A percentile compares a stretch with the other conserved stretches of the same genome.
phyloP scores from a whole-genome alignment of 768 basidiomycete species.

The Amanita rubescens region DNA sequence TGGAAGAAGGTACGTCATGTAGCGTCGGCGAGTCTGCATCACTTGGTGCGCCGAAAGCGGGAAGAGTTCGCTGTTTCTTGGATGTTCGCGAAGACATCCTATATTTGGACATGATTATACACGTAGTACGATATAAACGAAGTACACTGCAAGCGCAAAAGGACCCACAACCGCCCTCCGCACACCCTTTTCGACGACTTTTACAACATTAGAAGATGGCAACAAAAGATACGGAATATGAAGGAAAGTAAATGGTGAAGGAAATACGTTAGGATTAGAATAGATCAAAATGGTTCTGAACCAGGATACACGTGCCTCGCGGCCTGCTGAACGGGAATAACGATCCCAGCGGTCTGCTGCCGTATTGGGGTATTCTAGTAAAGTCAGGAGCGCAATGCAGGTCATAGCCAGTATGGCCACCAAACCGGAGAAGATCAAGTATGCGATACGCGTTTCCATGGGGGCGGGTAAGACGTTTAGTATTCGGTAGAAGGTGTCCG shows the following conservation, averaged over 20 bases:
- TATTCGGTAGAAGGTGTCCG: constrained; percentile 24
- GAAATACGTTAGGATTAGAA: constrained; percentile 33
- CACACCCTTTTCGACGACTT: constrained; percentile 14
- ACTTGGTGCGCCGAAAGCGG: constrained; percentile 2
- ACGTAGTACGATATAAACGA: not conserved
- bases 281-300: constrained; percentile 29
- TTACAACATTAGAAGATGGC: not conserved
- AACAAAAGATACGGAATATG: constrained; percentile 10
- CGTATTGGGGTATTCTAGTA: constrained; percentile 13
- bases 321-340: constrained; percentile 36
- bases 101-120: not conserved
- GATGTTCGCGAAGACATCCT: constrained; percentile 24
- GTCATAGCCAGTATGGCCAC: constrained; percentile 28
- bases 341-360: constrained; percentile 35
- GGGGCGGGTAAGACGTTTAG: constrained; percentile 27
- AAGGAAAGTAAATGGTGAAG: constrained; percentile 45
- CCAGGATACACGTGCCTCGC: constrained; percentile 36
- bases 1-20: constrained; percentile 28
- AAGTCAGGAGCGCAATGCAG: constrained; percentile 21
- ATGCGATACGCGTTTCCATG: constrained; percentile 38
- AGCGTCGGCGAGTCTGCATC: not conserved
- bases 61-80: constrained; percentile 22
- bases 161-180: constrained; percentile 39
- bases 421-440: constrained; percentile 31
- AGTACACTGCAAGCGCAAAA: constrained; percentile 20